A percentile compares a stretch with the other conserved stretches of the same genome.
Evolutionary conservation across 331 rosid genomes (phyloP).

Genomic region (Acacia pycnantha): DNA sequence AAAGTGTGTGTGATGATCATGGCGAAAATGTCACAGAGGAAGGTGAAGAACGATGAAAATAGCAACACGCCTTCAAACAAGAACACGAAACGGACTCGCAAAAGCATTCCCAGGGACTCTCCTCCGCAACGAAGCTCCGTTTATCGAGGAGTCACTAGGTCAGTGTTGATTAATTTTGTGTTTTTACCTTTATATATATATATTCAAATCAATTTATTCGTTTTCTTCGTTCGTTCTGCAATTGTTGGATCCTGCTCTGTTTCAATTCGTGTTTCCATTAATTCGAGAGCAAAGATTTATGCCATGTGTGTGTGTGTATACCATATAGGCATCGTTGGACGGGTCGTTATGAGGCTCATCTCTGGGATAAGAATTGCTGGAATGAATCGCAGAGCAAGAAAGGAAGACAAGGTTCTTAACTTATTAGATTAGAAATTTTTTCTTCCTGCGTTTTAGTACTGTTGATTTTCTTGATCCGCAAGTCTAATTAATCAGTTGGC

Average conservation of each 20-base stretch:
- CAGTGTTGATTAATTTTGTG: not conserved
- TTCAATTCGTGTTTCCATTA: not conserved
- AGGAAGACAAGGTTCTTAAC: conserved; percentile 82
- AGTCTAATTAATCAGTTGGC: not conserved
- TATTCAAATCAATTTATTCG: not conserved
- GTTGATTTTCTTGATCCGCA: not conserved
- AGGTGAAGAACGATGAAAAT: conserved; percentile 19
- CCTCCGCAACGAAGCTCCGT: conserved; percentile 84
- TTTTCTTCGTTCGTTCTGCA: not conserved
- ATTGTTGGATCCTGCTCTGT: not conserved
- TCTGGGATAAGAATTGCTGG: conserved; percentile 98
- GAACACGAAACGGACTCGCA: conserved; percentile 58
- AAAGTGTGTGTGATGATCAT: conserved; percentile 27
- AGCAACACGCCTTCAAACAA: not conserved
- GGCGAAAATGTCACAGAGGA: conserved; percentile 62
- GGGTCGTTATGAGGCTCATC: conserved; percentile 93
- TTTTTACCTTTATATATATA: not conserved
- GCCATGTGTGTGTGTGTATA: not conserved
- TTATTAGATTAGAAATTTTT: not conserved
- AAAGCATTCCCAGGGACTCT: conserved; percentile 58
- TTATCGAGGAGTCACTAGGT: conserved; percentile 92
- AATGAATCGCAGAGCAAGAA: conserved; percentile 87
- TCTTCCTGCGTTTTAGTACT: not conserved
- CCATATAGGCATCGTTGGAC: conserved; percentile 87
- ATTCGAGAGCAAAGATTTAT: not conserved